phyloP scores from a whole-genome alignment of 2,329 filamentous ascomycete species.

The Paradendryphiella salina region DNA sequence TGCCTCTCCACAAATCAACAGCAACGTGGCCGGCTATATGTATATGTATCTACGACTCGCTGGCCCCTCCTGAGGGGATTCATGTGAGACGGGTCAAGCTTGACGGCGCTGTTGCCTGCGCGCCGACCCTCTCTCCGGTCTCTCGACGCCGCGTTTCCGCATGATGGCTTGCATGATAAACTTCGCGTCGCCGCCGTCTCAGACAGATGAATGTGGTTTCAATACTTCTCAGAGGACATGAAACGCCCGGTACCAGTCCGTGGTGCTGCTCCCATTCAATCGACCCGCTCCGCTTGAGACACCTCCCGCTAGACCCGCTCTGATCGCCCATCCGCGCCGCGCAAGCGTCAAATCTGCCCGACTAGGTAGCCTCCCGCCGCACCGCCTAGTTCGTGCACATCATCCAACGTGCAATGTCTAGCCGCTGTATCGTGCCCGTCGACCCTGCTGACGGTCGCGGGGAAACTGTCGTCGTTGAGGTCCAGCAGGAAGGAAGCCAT shows the following conservation, averaged over 20 bases:
- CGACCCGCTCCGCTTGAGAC: constrained; percentile 2
- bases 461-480: constrained; percentile 64
- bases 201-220: constrained; percentile 11
- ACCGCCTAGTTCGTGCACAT: constrained; percentile 3
- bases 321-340: neutral
- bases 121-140: neutral
- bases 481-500: constrained; percentile 55
- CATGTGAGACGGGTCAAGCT: constrained; percentile 4
- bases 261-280: constrained; percentile 4
- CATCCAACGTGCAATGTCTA: constrained; percentile 10
- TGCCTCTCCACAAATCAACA: no score
- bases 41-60: no score
- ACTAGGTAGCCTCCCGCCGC: constrained; percentile 2
- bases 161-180: constrained; percentile 10
- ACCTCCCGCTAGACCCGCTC: neutral
- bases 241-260: constrained; percentile 21
- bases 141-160: neutral
- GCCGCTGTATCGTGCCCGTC: constrained; percentile 59
- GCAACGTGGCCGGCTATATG: no score
- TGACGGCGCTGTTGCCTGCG: constrained; percentile 6
- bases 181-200: constrained; percentile 8
- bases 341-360: constrained; percentile 4
- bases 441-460: constrained; percentile 57
- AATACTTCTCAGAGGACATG: constrained; percentile 8
- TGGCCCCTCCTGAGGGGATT: neutral